Base-by-base conservation (phyloP, 2,329 filamentous ascomycete species). In the Amauroascus niger region DNA sequence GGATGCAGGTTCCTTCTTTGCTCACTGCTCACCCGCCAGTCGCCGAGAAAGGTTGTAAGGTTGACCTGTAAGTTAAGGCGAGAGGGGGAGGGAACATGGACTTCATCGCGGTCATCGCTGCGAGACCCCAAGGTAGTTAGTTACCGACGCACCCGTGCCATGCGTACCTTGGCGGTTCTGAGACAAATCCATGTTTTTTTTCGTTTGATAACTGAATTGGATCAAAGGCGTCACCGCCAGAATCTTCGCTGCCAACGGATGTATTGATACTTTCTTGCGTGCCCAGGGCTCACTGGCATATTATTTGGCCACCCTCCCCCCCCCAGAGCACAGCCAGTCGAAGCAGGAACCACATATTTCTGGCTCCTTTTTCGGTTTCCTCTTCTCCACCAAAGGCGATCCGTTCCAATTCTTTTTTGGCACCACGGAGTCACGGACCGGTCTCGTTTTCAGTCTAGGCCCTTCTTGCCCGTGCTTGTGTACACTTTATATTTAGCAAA, bases 81-180 rank as follows among this genome's bases (percentile, higher is more conserved):
- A 14, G 6, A 46, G 41, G 26, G 33, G n/a, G n/a, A n/a, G n/a
- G n/a, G n/a, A n/a, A 52, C 32, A 30, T 46, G 41, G 46, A 7
- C 6, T 26, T 37, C 32, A 39, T 8, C 20, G 33, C 13, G 8
- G n/a, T 37, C 13, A n/a, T 32, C n/a, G 32, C 32, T n/a, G 33
- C 32, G 4, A 37, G 7, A 9, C 16, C 16, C n/a, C n/a, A n/a
- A n/a, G n/a, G n/a, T n/a, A n/a, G n/a, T n/a, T n/a, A 40, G 33
- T 33, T 40, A 49, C 18, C 14, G 6, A 16, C 33, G 22, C 3
- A 33, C 47, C n/a, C 1, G 8, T 32, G 20, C 18, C 6, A 26
- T 20, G 24, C 22, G 47, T 49, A 49, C 47, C 45, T 48, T 48
- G 45, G 32, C 32, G n/a, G 32, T 49, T 37, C n/a, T 49, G 46